Percentiles rank a stretch among this genome's conserved stretches.
Conservation (phyloP, 768 basidiomycete species). For the Podaxis mareebaensis region DNA sequence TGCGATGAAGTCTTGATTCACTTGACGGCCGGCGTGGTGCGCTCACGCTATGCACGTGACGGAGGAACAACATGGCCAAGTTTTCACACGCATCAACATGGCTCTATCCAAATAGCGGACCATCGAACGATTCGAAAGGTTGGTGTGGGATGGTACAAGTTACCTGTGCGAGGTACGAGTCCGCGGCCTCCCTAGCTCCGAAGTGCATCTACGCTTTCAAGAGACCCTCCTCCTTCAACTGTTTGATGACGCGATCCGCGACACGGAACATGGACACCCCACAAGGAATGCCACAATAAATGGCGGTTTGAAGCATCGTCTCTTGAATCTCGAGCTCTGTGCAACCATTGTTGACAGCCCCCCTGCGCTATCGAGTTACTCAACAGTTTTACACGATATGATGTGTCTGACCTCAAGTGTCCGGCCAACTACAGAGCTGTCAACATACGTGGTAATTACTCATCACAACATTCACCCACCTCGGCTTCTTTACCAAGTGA, state of each 20-base stretch:
- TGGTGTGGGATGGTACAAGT: too few relatives aligned
- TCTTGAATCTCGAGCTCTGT: constrained; percentile 45
- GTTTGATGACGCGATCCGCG: constrained; percentile 37
- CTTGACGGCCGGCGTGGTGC: too few relatives aligned
- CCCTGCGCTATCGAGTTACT: constrained; percentile 25
- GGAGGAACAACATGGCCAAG: too few relatives aligned
- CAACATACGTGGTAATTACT: background rate
- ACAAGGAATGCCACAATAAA: constrained; percentile 44
- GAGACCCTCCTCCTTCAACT: constrained; percentile 37
- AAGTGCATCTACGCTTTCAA: constrained; percentile 20
- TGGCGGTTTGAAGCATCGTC: constrained; percentile 41
- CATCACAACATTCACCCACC: constrained; percentile 26
- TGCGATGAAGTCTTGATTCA: too few relatives aligned
- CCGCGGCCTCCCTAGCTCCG: background rate
- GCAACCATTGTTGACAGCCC: constrained; percentile 45
- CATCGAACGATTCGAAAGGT: too few relatives aligned
- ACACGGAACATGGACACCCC: constrained; percentile 44
- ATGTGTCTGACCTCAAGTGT: constrained; percentile 8
- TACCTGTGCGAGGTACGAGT: background rate
- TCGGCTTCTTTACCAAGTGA: constrained; percentile 45
- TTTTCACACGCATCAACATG: too few relatives aligned
- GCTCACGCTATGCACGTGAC: too few relatives aligned
- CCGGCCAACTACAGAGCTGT: constrained; percentile 7
- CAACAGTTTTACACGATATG: background rate
- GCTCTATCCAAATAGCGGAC: too few relatives aligned